Conservation (phyloP, 495 filamentous ascomycete species). For the Neurospora hispaniola region DNA sequence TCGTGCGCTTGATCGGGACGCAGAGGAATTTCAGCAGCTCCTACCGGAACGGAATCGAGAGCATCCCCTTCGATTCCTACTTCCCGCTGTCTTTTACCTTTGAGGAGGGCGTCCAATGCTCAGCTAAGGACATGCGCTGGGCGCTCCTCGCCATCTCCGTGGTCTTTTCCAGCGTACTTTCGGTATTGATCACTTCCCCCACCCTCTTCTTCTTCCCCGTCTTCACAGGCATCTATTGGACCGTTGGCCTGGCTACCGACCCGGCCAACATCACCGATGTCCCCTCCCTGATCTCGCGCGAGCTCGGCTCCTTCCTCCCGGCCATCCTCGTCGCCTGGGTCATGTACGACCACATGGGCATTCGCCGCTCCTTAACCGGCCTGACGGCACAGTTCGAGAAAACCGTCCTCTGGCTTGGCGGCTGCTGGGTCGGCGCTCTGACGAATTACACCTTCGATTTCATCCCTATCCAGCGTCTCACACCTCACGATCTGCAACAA, state of each 20-base stretch:
- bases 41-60: conserved; percentile 14
- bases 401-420: conserved; percentile 62
- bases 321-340: conserved; percentile 67
- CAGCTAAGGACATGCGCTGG: conserved; percentile 59
- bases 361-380: conserved; percentile 38
- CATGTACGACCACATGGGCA: conserved; percentile 58
- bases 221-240: conserved; percentile 64
- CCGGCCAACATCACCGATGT: conserved; percentile 48
- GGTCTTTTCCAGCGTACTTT: conserved; percentile 52
- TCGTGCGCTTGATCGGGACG: conserved; percentile 8
- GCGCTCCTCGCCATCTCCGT: conserved; percentile 62
- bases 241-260: conserved; percentile 71
- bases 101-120: conserved; percentile 37
- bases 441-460: conserved; percentile 78
- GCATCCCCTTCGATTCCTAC: conserved; percentile 32
- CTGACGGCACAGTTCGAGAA: conserved; percentile 60
- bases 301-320: conserved; percentile 65
- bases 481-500: conserved; percentile 59
- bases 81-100: conserved; percentile 60
- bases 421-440: conserved; percentile 67
- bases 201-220: conserved; percentile 59
- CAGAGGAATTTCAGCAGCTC: conserved; percentile 8
- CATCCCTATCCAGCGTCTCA: conserved; percentile 74
- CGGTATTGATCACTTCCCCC: conserved; percentile 58
- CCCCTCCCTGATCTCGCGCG: conserved; percentile 48